phyloP scores from a whole-genome alignment of 768 basidiomycete genomes.

The Boletus rubropictus region DNA sequence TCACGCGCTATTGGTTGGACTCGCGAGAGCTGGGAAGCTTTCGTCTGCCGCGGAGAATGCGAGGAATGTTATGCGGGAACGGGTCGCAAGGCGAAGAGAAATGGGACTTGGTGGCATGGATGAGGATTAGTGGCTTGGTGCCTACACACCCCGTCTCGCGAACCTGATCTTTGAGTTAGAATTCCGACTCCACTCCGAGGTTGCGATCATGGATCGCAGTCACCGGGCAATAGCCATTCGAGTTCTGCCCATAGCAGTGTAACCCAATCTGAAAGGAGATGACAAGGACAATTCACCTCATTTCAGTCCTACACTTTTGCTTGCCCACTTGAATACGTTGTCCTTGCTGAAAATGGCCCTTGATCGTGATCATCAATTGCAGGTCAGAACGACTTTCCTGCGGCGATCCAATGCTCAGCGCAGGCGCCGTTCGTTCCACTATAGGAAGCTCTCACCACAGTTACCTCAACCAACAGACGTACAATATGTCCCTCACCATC shows the following conservation, averaged over 20 bases:
- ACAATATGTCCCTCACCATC: constrained; percentile 27
- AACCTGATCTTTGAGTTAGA: neutral
- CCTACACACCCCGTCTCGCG: no score
- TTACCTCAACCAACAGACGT: constrained; percentile 15
- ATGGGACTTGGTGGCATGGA: constrained; percentile 40
- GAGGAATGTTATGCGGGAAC: constrained; percentile 39
- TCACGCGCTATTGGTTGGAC: constrained; percentile 63
- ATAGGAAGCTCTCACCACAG: no score
- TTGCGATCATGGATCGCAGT: neutral
- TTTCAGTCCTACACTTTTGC: neutral
- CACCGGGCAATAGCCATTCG: constrained; percentile 6
- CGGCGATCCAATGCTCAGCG: constrained; percentile 2
- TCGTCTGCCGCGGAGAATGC: constrained; percentile 44
- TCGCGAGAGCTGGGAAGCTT: constrained; percentile 67
- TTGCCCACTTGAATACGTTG: no score
- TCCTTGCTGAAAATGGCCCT: no score
- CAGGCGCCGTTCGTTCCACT: constrained; percentile 2
- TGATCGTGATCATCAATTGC: neutral
- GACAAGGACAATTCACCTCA: neutral
- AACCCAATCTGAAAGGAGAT: neutral
- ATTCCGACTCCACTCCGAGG: constrained; percentile 3
- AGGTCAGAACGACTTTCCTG: neutral
- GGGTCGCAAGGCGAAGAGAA: constrained; percentile 36
- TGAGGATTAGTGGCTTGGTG: constrained; percentile 31
- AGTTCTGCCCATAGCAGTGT: constrained; percentile 12